Percentiles rank a stretch among this genome's conserved stretches.
Conservation (phyloP, 257 asterid species). For the Gentiana straminea region DNA sequence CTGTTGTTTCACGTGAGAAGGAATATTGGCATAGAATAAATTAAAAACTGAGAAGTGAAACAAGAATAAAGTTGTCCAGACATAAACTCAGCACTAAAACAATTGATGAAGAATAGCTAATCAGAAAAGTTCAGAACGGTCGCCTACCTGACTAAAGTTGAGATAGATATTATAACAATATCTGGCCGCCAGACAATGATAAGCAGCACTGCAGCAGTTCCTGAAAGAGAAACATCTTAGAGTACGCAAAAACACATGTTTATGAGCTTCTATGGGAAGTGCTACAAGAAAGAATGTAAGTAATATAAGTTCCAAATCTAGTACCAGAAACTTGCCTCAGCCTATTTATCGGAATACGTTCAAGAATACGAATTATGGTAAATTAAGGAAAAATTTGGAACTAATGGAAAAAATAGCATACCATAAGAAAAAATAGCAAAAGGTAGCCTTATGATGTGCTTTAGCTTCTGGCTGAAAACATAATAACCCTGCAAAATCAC, state of each 20-base stretch:
- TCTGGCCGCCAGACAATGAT: constrained; percentile 88
- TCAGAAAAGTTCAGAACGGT: neutral
- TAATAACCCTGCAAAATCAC: constrained; percentile 77
- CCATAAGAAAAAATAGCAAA: constrained; percentile 85
- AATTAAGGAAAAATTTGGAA: neutral
- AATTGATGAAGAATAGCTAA: neutral
- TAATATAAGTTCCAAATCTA: too few species aligned
- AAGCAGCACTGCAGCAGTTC: constrained; percentile 94
- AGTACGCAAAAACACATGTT: too few species aligned
- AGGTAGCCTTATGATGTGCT: constrained; percentile 83
- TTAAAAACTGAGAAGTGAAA: neutral
- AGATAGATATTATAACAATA: constrained; percentile 54
- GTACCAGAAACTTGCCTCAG: too few species aligned
- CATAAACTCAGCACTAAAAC: neutral
- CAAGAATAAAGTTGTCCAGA: neutral
- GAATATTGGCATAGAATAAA: constrained; percentile 1
- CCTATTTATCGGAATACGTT: too few species aligned
- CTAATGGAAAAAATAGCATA: constrained; percentile 28
- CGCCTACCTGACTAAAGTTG: constrained; percentile 67
- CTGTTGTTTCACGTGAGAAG: neutral
- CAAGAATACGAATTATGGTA: neutral
- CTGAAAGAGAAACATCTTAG: constrained; percentile 29
- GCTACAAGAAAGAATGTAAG: too few species aligned
- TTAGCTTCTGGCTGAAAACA: constrained; percentile 94
- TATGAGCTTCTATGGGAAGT: too few species aligned